Base-by-base conservation (phyloP, 1,139 yeast genomes). In the Candida neerlandica region DNA sequence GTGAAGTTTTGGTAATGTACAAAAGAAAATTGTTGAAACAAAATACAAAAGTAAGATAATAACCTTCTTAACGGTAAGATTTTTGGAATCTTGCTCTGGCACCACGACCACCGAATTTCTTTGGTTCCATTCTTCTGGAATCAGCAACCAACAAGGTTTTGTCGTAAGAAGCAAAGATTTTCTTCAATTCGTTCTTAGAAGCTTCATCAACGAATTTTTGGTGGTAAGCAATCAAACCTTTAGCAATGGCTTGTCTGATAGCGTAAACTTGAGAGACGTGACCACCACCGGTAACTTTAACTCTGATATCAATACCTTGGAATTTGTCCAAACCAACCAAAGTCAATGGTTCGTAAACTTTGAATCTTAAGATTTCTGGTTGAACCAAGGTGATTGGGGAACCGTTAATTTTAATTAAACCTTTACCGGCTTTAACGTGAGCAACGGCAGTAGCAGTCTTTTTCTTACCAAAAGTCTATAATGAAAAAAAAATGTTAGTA, bases 31-130 rank as follows among this genome's bases (percentile, higher is more conserved):
- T 19, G 45, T 35, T 50, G 49, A 44, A 42, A 38, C 35, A 43
- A 41, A 39, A 46, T 47, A 48, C 39, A 43, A 26, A 18, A 42
- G 45, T 33, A 46, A 47, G 33, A 34, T 16, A 34, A 5, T 12
- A 44, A 51, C 45, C 43, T 45, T 46, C 49, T 85, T 92, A 94
- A 91, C 99, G 99, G 96, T 94, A 94, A 80, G 99, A 94, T 82
- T 94, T 94, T 86, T 94, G 99, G 97, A 89, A 94, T 85, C 98
- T 92, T 77, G 99, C 95, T 85, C 99, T 94, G 83, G 99, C 99
- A 90, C 99, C 99, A 82, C 96, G 96, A 86, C 99, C 99, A 86
- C 99, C 99, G 84, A 92, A 94, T 86, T 94, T 94, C 97, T 94
- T 94, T 87, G 99, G 99, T 85, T 94, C 99, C 87, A 92, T 87